Base-by-base conservation (phyloP, 176 grass and related monocot genomes). In the Oryza punctata region DNA sequence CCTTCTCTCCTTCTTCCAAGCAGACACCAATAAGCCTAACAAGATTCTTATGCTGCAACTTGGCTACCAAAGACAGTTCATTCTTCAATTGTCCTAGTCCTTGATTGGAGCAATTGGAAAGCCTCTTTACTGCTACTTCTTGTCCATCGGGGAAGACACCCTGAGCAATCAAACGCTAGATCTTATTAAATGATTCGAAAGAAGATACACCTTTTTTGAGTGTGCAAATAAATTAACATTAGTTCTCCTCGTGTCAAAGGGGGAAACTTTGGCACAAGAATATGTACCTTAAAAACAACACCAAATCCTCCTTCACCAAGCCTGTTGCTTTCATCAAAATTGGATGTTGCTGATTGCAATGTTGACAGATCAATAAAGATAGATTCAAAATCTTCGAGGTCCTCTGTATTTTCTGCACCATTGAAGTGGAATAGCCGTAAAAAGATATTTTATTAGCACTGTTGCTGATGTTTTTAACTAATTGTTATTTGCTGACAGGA, bases 261-360 rank as follows among this genome's bases (percentile, higher is more conserved):
- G 4, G 10, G 16, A 54, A 54, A 19, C 7, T 19, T 19, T 54
- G 15, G 18, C 16, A 6, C 16, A 54, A 54, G 50, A 49, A 76
- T 10, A 18, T 10, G 12, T 67, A 88, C 91, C 84, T 89, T 92
- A 75, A 87, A 92, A 74, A 89, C 91, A 63, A 29, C 76, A 68
- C 85, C 89, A 44, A 64, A 18, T 78, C 81, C 59, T 82, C 89
- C 87, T 85, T 9, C 82, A 29, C 90, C 86, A 43, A 91, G 67
- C 52, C 85, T 91, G 46, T 91, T 88, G 4, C 71, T 73, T 61
- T 89, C 80, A 68, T 68, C 67, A 24, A 92, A 92, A 76, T 92
- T 87, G 32, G 12, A 14, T 77, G 89, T 91, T 15, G 85, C 89
- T 41, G 41, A 72, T 27, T 44, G 40, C 24, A 91, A 43, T 63